Conservation (phyloP, 495 filamentous ascomycete species). For the Aspergillus indologenus region DNA sequence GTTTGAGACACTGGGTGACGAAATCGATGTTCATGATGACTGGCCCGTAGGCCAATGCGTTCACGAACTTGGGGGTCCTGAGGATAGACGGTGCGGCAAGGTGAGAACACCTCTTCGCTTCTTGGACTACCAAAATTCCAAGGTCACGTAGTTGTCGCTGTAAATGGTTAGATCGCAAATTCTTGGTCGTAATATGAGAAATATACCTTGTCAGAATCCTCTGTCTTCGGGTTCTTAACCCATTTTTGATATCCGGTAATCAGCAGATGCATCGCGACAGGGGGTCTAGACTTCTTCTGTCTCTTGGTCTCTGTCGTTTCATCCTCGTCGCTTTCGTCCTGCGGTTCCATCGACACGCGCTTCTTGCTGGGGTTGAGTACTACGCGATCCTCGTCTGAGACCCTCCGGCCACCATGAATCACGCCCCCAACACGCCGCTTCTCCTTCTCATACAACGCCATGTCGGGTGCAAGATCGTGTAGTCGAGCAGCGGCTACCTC, state of each 20-base stretch:
- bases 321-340: conserved; percentile 54
- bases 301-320: conserved; percentile 54
- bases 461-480: conserved; percentile 74
- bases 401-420: conserved; percentile 67
- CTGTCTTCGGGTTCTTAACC: conserved; percentile 62
- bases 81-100: conserved; percentile 83
- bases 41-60: conserved; percentile 74
- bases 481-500: conserved; percentile 72
- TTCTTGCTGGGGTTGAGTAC: conserved; percentile 36
- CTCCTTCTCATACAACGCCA: conserved; percentile 90
- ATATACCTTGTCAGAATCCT: conserved; percentile 77
- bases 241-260: conserved; percentile 79
- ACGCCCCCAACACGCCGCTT: conserved; percentile 82
- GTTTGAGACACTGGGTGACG: conserved; percentile 66
- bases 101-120: conserved; percentile 73
- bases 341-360: conserved; percentile 37
- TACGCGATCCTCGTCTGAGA: conserved; percentile 47
- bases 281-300: conserved; percentile 56
- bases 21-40: conserved; percentile 73
- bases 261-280: conserved; percentile 66
- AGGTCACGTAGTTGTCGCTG: conserved; percentile 80
- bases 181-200: conserved; percentile 1
- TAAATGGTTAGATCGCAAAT: conserved; percentile 21
- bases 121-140: conserved; percentile 75
- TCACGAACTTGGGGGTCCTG: conserved; percentile 89